phyloP scores from a whole-genome alignment of 768 basidiomycete genomes.

The Mycena chlorophos region DNA sequence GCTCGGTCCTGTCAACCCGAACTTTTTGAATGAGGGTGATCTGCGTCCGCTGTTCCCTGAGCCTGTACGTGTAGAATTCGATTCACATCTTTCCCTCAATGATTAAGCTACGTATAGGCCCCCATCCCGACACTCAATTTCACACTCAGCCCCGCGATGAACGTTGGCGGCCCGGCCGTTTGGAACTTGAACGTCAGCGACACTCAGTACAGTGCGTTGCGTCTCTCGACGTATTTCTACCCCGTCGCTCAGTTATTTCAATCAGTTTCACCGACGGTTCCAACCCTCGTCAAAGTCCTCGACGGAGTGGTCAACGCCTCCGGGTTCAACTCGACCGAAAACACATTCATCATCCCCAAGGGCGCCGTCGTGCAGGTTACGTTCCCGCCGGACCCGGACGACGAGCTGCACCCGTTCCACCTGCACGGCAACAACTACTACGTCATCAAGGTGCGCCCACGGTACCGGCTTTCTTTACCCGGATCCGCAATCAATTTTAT shows the following conservation, averaged over 20 bases:
- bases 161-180: slow-evolving; percentile 17
- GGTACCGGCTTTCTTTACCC: too few species aligned
- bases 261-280: slow-evolving; percentile 10
- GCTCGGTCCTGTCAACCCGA: slow-evolving; percentile 13
- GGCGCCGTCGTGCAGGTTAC: slow-evolving; percentile 41
- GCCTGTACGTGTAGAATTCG: not conserved
- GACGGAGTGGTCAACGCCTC: slow-evolving; percentile 31
- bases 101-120: slow-evolving; percentile 17
- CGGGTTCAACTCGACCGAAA: slow-evolving; percentile 35
- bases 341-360: slow-evolving; percentile 40
- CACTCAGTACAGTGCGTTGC: slow-evolving; percentile 26
- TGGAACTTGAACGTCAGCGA: slow-evolving; percentile 37
- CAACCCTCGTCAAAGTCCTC: slow-evolving; percentile 33
- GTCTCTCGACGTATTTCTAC: not conserved
- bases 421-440: slow-evolving; percentile 38
- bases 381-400: slow-evolving; percentile 31
- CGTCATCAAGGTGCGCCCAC: slow-evolving; percentile 40
- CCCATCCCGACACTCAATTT: slow-evolving; percentile 29
- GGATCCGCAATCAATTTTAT: too few species aligned
- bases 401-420: slow-evolving; percentile 33
- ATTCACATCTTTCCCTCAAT: slow-evolving; percentile 3
- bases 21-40: slow-evolving; percentile 4
- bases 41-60: slow-evolving; percentile 17
- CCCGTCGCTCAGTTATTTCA: not conserved
- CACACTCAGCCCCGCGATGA: slow-evolving; percentile 27